A percentile compares a stretch with the other conserved stretches of the same genome.
These are phyloP conservation scores for Lodderomyces margitis DNA, from an alignment of 1,139 yeast genomes.

Conservation along the genomic window DNA sequence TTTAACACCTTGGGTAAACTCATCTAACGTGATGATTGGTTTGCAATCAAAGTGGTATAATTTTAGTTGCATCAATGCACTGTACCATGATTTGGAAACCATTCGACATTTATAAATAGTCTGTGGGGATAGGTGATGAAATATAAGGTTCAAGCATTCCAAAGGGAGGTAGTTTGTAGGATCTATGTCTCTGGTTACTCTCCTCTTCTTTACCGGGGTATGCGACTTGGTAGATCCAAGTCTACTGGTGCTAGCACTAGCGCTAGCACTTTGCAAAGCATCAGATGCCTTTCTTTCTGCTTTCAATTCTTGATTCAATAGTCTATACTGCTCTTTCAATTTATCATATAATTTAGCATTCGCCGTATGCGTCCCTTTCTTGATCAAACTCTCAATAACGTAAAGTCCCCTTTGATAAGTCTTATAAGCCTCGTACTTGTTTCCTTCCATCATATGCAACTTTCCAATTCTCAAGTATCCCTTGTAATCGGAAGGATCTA, in stretches of 20 bases:
- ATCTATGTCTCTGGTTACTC: constrained; percentile 19
- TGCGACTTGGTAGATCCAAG: not conserved
- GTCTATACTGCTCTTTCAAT: constrained; percentile 25
- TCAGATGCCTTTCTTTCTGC: constrained; percentile 11
- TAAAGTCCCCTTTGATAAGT: constrained; percentile 43
- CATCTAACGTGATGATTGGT: constrained; percentile 24
- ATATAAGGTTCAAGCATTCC: constrained; percentile 32
- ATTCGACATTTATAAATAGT: constrained; percentile 26
- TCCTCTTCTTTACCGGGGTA: constrained; percentile 4
- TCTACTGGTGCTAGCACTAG: too few species aligned
- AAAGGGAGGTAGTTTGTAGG: constrained; percentile 29
- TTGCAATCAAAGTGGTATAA: constrained; percentile 30
- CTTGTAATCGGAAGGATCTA: constrained; percentile 58
- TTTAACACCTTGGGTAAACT: constrained; percentile 29
- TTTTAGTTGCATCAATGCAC: constrained; percentile 20
- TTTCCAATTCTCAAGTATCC: constrained; percentile 59
- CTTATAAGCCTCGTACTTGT: constrained; percentile 42
- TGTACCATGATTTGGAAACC: constrained; percentile 37
- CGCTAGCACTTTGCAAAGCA: not conserved
- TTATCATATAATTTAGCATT: constrained; percentile 28
- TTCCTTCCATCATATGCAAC: constrained; percentile 28
- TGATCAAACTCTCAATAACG: constrained; percentile 26
- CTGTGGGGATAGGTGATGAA: constrained; percentile 21
- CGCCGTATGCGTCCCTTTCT: constrained; percentile 21
- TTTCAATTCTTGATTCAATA: constrained; percentile 25